phyloP scores from a whole-genome alignment of 2,329 filamentous ascomycete species.

The Nectriaceae sp. region DNA sequence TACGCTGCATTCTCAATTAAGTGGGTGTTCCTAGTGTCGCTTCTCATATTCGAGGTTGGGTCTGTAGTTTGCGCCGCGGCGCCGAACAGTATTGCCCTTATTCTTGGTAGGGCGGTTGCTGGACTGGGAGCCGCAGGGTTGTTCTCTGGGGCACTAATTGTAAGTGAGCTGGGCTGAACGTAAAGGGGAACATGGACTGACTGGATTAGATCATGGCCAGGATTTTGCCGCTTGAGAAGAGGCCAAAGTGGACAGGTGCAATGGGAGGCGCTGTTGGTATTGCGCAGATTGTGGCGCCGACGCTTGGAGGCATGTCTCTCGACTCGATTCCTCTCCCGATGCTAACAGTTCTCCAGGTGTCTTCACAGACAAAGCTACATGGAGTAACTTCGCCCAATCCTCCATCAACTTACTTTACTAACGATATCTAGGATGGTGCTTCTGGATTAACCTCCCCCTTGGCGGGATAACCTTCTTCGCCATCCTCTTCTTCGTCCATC shows the following conservation, averaged over 20 bases:
- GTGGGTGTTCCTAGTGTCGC: conserved; percentile 12
- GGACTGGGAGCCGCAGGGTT: conserved; percentile 34
- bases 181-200: background rate
- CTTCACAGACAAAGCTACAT: conserved; percentile 1
- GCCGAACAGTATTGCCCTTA: conserved; percentile 37
- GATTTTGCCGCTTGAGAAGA: background rate
- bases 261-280: background rate
- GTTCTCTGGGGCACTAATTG: background rate
- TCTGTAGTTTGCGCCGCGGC: conserved; percentile 45
- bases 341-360: background rate
- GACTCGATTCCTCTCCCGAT: background rate
- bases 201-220: background rate
- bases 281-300: background rate
- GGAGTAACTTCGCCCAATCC: background rate
- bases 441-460: conserved; percentile 2
- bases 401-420: background rate
- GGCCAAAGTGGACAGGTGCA: conserved; percentile 1
- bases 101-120: conserved; percentile 43
- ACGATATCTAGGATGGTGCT: background rate
- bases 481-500: background rate
- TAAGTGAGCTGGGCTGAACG: background rate
- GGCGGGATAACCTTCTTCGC: conserved; percentile 1
- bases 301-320: background rate
- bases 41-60: conserved; percentile 47
- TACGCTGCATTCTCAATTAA: conserved; percentile 29